These are phyloP conservation scores for Globisporangium mamillatum DNA, from an alignment of 352 stramenopile genomes.

Conservation along the genomic window DNA sequence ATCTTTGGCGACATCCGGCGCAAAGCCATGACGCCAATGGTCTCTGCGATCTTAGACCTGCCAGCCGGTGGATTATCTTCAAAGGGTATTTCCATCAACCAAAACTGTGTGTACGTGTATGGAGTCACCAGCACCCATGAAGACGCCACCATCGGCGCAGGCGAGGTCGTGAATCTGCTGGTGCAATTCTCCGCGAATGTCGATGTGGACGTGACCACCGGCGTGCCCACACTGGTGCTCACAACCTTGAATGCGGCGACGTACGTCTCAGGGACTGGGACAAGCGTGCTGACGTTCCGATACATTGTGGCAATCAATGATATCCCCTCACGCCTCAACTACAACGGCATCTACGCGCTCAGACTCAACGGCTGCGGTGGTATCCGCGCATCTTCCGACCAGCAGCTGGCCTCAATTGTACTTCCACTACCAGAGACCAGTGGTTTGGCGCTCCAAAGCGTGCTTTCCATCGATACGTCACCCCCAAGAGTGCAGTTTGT, in stretches of 20 bases:
- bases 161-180: constrained; percentile 59
- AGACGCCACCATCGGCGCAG: constrained; percentile 46
- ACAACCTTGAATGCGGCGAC: constrained; percentile 37
- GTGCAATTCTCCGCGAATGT: constrained; percentile 49
- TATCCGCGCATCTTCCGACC: constrained; percentile 25
- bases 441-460: constrained; percentile 16
- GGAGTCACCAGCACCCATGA: constrained; percentile 43
- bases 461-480: constrained; percentile 34
- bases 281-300: constrained; percentile 37
- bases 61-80: constrained; percentile 35
- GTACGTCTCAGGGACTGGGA: constrained; percentile 45
- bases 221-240: constrained; percentile 34
- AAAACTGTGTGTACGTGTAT: constrained; percentile 33
- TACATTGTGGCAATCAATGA: constrained; percentile 57
- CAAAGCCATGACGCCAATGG: constrained; percentile 29
- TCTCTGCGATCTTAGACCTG: constrained; percentile 41
- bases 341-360: constrained; percentile 42
- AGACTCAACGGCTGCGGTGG: constrained; percentile 32
- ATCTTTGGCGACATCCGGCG: constrained; percentile 50
- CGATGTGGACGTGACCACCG: constrained; percentile 31
- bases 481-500: constrained; percentile 38
- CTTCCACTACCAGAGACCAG: constrained; percentile 28
- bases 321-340: constrained; percentile 25
- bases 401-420: constrained; percentile 33
- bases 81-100: constrained; percentile 59